A percentile compares a stretch with the other conserved stretches of the same genome.
Conservation (phyloP, 1,139 yeast genomes). For the Blastobotrys persicus region DNA sequence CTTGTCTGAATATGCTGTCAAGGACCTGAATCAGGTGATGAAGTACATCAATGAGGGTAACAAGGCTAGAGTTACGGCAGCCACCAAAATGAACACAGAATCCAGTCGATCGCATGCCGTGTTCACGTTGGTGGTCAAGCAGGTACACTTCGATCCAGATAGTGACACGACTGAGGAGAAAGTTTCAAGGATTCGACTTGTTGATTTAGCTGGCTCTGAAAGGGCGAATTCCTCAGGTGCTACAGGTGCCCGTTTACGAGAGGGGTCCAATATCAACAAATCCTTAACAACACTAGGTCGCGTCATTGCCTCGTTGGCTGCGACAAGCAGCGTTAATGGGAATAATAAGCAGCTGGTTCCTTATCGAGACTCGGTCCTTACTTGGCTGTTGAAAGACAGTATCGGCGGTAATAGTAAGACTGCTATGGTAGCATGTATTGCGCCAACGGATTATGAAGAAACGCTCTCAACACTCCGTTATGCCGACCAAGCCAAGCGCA, state of each 20-base stretch:
- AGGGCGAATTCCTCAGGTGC: conserved; percentile 62
- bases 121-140: conserved; percentile 58
- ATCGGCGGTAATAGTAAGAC: conserved; percentile 75
- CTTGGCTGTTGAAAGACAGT: conserved; percentile 70
- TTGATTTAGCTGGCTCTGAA: conserved; percentile 83
- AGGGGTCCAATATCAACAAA: conserved; percentile 72
- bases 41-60: conserved; percentile 49
- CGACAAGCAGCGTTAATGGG: conserved; percentile 23
- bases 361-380: conserved; percentile 67
- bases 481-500: conserved; percentile 71
- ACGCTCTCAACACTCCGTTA: conserved; percentile 69
- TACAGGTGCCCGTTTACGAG: conserved; percentile 63
- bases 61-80: conserved; percentile 57
- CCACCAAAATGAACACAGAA: conserved; percentile 65
- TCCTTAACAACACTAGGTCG: conserved; percentile 75
- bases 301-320: conserved; percentile 62
- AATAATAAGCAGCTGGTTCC: conserved; percentile 49
- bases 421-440: conserved; percentile 71
- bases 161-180: conserved; percentile 53
- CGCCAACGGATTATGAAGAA: conserved; percentile 75
- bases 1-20: conserved; percentile 49
- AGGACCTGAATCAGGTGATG: conserved; percentile 46
- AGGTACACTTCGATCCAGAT: conserved; percentile 47
- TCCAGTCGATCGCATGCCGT: conserved; percentile 73
- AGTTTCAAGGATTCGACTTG: conserved; percentile 64